Evolutionary conservation across 2,329 filamentous ascomycete genomes (phyloP).

Genomic region (Metarhizium sp.): DNA sequence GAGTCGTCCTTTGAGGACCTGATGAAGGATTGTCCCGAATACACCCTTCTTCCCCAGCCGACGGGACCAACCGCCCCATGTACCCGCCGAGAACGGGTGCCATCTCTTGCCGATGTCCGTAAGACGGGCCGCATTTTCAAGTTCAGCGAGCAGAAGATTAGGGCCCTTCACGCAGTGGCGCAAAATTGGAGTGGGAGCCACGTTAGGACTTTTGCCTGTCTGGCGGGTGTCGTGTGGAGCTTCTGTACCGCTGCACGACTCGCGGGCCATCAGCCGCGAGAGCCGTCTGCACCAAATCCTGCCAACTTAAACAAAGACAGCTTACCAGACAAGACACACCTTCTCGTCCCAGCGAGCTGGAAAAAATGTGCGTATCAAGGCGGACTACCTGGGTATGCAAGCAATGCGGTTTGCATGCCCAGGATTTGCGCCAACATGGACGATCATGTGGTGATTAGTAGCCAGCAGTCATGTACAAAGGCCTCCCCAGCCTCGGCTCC

Average conservation of each 20-base stretch:
- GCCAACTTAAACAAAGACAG: neutral
- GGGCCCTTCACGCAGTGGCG: conserved; percentile 19
- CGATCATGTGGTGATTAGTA: conserved; percentile 14
- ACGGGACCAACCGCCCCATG: conserved; percentile 23
- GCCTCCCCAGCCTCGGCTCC: neutral
- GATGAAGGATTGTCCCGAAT: conserved; percentile 28
- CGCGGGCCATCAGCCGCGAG: neutral
- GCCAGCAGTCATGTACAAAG: neutral
- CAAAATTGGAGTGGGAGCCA: conserved; percentile 2
- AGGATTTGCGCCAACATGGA: conserved; percentile 18
- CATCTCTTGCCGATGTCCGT: conserved; percentile 12
- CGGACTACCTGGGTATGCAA: conserved; percentile 24
- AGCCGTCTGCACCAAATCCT: conserved; percentile 1
- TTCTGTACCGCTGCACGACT: conserved; percentile 27
- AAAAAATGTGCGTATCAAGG: conserved; percentile 23
- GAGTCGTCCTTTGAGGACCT: conserved; percentile 15
- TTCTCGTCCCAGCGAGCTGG: conserved; percentile 35
- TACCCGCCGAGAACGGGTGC: conserved; percentile 19
- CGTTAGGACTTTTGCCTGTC: conserved; percentile 23
- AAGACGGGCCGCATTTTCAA: conserved; percentile 33
- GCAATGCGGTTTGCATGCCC: conserved; percentile 32
- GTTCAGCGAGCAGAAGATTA: conserved; percentile 24
- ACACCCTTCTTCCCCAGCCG: conserved; percentile 19
- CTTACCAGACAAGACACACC: conserved; percentile 9
- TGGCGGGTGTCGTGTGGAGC: conserved; percentile 31